Evolutionary conservation across 306 rosid species (phyloP), one percentile per base, ranked within the genome.

Genomic region (Begonia peltatifolia): DNA sequence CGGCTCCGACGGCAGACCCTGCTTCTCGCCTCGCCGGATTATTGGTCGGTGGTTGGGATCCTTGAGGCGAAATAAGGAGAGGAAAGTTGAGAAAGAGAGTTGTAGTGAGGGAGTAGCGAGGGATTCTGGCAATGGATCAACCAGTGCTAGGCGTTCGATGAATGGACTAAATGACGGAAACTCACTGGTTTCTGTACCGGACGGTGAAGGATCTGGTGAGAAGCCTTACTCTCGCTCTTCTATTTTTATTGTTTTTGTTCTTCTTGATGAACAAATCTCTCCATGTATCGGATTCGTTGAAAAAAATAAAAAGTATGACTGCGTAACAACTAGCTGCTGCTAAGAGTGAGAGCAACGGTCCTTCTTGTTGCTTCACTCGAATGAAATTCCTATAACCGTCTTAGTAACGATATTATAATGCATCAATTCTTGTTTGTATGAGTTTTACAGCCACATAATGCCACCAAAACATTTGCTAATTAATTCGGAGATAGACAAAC

Each of bases 11-110:
- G 16, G 54, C 13, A 6, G 17, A 4, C 74, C 57, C 14, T 74
- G 93, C 57, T 71, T 67, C n/a, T 70, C 81, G 4, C 87, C 80
- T n/a, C 60, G 78, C 42, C 68, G 85, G 54, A 53, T 85, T 11
- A 50, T 82, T 22, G 67, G 66, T 52, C 58, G 82, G 43, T 68
- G 79, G 65, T 50, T 80, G 60, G 71, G 79, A 54, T 56, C 62
- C 57, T 63, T 85, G 57, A 71, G 66, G 63, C 56, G 62, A 9
- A n/a, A 14, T 52, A 80, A 68, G 59, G 61, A 52, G 18, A 66
- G 50, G 15, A 56, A 70, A 41, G 59, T 44, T 38, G 58, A 2
- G 54, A 59, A 35, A 36, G 64, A 55, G 51, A 61, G 22, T 63
- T 60, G 62, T 52, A 51, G 38, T 5, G 38, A 5, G 38, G 38